Evolutionary conservation across 768 basidiomycete genomes (phyloP), one percentile per base, ranked within the genome.

Genomic region (Kwoniella mangroviensis): DNA sequence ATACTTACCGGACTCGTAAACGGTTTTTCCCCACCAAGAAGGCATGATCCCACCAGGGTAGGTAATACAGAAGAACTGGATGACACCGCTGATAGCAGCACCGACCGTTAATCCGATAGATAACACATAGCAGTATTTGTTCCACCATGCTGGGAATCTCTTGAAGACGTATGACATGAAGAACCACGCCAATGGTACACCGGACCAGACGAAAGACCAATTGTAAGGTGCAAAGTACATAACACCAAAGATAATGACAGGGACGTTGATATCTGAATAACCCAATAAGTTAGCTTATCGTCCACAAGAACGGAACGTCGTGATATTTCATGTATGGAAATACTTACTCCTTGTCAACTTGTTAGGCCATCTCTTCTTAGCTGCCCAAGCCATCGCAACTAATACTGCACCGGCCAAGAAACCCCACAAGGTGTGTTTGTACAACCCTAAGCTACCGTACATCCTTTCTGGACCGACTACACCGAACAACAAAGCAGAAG

Each of bases 351-450:
- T 56, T 4, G 54, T 69, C 0, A 63, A 1, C 12, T 59, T 56
- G 54, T 63, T 69, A 17, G 91, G 90, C 85, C 86, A 93, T 77
- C 85, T 87, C 75, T 85, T 82, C 62, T 85, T 83, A 65, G 89
- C 74, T 83, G 90, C 85, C 85, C 91, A 94, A 86, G 91, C 91
- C 17, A 92, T 90, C 74, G 93, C 87, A 41, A 93, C 92, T 1
- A 88, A 84, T 64, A 90, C 59, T 12, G 88, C 87, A 59, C 92
- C 92, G 65, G 91, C 82, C 67, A 89, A 84, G 87, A 93, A 91
- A 86, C 91, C 91, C 82, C 88, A 90, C 1, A 86, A 76, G n/a
- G 92, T 86, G 13, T 84, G 87, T 68, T 75, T 86, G 85, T 84
- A 86, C 22, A 83, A 75, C 1, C 78, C 78, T 40, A 78, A 79